These are phyloP conservation scores for Verticillium dahliae DNA, from an alignment of 2,329 filamentous ascomycete species.

Conservation along the genomic window DNA sequence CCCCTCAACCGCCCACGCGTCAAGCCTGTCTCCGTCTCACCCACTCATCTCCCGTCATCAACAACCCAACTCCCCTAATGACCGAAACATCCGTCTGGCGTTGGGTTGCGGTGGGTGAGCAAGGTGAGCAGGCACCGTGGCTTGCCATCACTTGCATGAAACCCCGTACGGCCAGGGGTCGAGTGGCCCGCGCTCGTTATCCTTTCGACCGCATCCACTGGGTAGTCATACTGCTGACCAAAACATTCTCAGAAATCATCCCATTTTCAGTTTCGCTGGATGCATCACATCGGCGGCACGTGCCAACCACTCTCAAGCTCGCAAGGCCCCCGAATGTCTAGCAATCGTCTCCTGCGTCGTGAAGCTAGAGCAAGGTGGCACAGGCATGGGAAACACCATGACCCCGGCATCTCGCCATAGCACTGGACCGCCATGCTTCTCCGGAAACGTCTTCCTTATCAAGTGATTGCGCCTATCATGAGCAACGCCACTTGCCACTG, in stretches of 20 bases:
- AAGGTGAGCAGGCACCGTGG: too few relatives aligned
- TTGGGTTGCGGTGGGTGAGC: not conserved
- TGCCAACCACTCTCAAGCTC: not conserved
- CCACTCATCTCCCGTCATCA: not conserved
- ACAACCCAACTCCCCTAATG: not conserved
- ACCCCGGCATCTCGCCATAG: not conserved
- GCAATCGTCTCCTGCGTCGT: not conserved
- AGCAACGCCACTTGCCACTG: not conserved
- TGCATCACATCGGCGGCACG: not conserved
- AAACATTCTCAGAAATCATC: not conserved
- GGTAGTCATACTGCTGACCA: not conserved
- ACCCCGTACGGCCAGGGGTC: not conserved
- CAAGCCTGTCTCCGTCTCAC: not conserved
- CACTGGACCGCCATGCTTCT: not conserved
- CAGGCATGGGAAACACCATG: not conserved
- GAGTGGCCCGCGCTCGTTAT: not conserved
- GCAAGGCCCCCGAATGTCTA: not conserved
- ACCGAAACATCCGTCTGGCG: not conserved
- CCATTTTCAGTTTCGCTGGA: not conserved
- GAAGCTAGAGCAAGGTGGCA: not conserved
- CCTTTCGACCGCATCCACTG: not conserved
- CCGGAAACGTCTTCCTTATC: not conserved
- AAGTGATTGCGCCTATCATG: not conserved
- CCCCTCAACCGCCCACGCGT: not conserved
- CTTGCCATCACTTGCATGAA: not conserved